phyloP scores from a whole-genome alignment of 331 rosid species.

The Arachis monticola region DNA sequence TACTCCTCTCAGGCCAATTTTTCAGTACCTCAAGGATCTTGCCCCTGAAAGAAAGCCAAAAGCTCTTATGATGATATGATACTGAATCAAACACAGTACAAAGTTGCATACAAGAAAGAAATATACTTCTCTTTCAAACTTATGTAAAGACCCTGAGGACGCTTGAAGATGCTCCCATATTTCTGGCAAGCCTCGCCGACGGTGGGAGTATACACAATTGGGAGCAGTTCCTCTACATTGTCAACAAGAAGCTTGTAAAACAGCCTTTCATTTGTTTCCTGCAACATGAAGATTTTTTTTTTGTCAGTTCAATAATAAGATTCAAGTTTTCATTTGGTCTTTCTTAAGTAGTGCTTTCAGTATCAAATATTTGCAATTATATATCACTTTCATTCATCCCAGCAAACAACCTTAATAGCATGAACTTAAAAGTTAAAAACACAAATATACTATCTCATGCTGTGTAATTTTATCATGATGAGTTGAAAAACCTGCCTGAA shows the following conservation, averaged over 20 bases:
- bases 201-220: conserved; percentile 92
- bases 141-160: conserved; percentile 94
- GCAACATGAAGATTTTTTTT: conserved; percentile 1
- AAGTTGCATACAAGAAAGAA: conserved; percentile 23
- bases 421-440: no score
- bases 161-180: conserved; percentile 90
- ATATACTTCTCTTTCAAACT: conserved; percentile 88
- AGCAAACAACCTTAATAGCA: neutral
- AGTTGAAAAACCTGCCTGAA: conserved; percentile 56
- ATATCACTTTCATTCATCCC: neutral
- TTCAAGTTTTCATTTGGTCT: neutral
- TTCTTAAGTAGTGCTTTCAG: neutral
- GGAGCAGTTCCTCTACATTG: conserved; percentile 94
- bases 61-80: neutral
- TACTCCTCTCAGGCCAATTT: conserved; percentile 89
- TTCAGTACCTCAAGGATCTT: conserved; percentile 88
- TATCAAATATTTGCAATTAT: neutral
- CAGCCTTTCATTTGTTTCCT: conserved; percentile 92
- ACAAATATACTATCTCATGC: neutral
- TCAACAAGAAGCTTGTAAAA: conserved; percentile 95
- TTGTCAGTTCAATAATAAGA: neutral
- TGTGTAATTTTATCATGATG: neutral
- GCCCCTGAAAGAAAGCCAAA: conserved; percentile 59
- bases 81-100: conserved; percentile 8
- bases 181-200: conserved; percentile 99